Evolutionary conservation across 768 basidiomycete species (phyloP).

Genomic region (Tricholoma hemisulphureum): DNA sequence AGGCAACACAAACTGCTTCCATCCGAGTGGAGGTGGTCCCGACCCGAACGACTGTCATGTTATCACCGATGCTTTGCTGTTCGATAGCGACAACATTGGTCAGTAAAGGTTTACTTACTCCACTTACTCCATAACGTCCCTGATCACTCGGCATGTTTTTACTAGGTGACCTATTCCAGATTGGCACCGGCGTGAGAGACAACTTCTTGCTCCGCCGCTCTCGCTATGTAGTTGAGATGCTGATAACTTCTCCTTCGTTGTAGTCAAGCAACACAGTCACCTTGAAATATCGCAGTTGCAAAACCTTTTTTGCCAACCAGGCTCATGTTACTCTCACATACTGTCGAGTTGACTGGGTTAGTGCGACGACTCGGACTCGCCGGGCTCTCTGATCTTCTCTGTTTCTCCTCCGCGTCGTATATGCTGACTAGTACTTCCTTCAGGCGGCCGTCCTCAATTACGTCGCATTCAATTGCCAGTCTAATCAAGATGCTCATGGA

Average conservation of each 20-base stretch:
- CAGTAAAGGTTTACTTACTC: not conserved
- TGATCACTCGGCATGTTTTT: not conserved
- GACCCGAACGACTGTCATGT: constrained; percentile 5
- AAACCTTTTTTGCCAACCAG: constrained; percentile 2
- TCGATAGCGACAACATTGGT: constrained; percentile 2
- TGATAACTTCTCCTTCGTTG: not conserved
- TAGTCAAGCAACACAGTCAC: not conserved
- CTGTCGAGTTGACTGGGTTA: constrained; percentile 2
- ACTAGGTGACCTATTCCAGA: not conserved
- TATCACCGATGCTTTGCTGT: constrained; percentile 1
- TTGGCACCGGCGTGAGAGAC: constrained; percentile 1
- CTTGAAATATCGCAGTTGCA: constrained; percentile 2
- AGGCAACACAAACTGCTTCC: constrained; percentile 1
- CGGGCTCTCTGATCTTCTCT: not conserved
- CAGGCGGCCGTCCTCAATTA: not conserved
- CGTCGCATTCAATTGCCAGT: constrained; percentile 2
- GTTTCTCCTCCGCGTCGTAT: no score
- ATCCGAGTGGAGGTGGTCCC: not conserved
- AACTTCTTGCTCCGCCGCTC: no score
- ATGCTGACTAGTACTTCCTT: not conserved
- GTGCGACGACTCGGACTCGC: no score
- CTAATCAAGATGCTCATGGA: constrained; percentile 45
- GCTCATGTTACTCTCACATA: not conserved
- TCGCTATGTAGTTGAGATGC: not conserved
- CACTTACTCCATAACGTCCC: no score